A percentile compares a stretch with the other conserved stretches of the same genome.
phyloP scores from a whole-genome alignment of 371 early-diverging fungal genomes.

The Nematocida ironsii region DNA sequence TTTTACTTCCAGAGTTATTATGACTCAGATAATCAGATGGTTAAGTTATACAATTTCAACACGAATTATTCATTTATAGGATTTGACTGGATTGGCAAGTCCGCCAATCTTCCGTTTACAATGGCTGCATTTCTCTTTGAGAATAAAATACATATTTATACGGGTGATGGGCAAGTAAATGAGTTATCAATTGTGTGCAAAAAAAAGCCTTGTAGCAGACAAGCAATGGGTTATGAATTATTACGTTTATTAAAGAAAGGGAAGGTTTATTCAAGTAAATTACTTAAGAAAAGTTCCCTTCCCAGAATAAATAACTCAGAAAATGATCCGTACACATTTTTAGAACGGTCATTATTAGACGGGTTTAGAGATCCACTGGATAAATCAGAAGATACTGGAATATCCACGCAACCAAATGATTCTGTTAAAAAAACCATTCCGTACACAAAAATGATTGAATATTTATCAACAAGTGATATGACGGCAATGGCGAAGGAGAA shows the following conservation, averaged over 20 bases:
- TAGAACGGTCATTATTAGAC: conserved; percentile 1
- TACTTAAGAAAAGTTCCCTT: not conserved
- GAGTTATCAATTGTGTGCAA: not conserved
- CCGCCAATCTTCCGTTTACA: not conserved
- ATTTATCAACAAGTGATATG: not conserved
- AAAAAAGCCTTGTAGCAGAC: not conserved
- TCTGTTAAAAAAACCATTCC: not conserved
- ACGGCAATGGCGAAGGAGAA: not conserved
- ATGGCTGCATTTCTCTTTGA: conserved; percentile 46
- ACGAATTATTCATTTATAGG: not conserved
- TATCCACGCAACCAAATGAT: not conserved
- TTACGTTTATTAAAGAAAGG: not conserved
- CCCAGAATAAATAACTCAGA: not conserved
- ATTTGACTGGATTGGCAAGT: conserved; percentile 48
- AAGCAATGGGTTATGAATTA: not conserved
- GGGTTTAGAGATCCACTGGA: conserved; percentile 19
- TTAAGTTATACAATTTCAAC: conserved; percentile 16
- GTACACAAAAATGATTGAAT: conserved; percentile 22
- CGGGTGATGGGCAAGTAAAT: not conserved
- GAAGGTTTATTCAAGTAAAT: not conserved
- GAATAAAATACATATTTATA: not conserved
- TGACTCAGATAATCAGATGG: not conserved
- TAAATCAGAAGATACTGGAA: too few species aligned
- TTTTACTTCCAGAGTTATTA: conserved; percentile 42
- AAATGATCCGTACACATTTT: not conserved